These are phyloP conservation scores for Chalciporus piperatus DNA, from an alignment of 768 basidiomycete species.

Conservation along the genomic window DNA sequence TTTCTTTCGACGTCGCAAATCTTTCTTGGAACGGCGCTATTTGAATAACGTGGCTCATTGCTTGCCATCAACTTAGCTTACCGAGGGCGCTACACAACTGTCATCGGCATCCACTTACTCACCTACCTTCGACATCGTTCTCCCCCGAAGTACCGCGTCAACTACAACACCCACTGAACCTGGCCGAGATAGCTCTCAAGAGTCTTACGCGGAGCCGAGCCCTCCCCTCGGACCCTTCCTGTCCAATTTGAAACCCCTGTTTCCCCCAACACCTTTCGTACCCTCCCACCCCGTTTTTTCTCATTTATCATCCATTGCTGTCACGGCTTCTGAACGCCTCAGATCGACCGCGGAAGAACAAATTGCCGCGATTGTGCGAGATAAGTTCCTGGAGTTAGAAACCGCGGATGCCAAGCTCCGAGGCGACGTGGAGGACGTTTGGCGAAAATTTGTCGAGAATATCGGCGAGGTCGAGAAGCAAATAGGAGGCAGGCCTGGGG, in stretches of 20 bases:
- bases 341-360: constrained; percentile 59
- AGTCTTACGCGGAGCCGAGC: constrained; percentile 20
- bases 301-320: constrained; percentile 60
- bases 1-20: constrained; percentile 10
- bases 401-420: constrained; percentile 52
- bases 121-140: constrained; percentile 42
- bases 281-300: constrained; percentile 71
- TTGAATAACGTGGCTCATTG: constrained; percentile 13
- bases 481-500: constrained; percentile 17
- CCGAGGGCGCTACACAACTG: constrained; percentile 23
- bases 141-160: constrained; percentile 30
- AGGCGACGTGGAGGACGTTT: constrained; percentile 58
- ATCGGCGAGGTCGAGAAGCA: constrained; percentile 44
- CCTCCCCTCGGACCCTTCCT: constrained; percentile 38
- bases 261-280: constrained; percentile 74
- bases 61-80: constrained; percentile 20
- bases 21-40: constrained; percentile 1
- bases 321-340: constrained; percentile 49
- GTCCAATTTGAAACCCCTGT: constrained; percentile 55
- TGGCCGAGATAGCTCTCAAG: constrained; percentile 27
- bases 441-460: constrained; percentile 55
- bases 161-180: constrained; percentile 27
- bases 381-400: constrained; percentile 56
- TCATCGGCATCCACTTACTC: constrained; percentile 45
- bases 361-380: constrained; percentile 48